phyloP scores from a whole-genome alignment of 257 asterid genomes.

The Solanum piurae region DNA sequence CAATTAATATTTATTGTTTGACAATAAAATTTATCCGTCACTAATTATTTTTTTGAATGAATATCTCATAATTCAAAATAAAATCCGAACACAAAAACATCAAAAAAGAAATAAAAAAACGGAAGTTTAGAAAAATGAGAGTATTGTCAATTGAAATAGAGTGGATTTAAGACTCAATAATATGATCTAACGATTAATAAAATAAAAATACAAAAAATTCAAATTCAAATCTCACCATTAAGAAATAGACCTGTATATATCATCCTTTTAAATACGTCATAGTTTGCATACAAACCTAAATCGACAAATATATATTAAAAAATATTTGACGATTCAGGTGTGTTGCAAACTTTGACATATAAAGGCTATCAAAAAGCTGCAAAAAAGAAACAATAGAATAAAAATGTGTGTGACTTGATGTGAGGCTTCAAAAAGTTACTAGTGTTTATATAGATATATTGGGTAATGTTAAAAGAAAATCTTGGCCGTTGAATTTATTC shows the following conservation, averaged over 20 bases:
- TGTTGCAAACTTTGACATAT: background rate
- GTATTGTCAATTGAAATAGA: background rate
- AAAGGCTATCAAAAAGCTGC: background rate
- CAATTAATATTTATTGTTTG: too few relatives aligned
- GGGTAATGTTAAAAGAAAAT: background rate
- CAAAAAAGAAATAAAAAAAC: too few relatives aligned
- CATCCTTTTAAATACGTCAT: background rate
- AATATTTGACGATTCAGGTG: background rate
- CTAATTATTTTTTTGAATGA: too few relatives aligned
- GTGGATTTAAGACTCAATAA: background rate
- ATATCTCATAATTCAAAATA: background rate
- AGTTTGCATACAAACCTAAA: background rate
- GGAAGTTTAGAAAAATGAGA: background rate
- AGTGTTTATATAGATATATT: background rate
- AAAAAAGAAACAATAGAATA: background rate
- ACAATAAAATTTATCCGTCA: background rate
- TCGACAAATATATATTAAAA: background rate
- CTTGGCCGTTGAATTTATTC: background rate
- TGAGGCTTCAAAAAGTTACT: background rate
- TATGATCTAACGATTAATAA: background rate
- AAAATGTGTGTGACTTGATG: background rate
- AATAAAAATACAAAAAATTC: background rate
- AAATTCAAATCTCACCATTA: background rate
- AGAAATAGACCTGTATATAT: background rate
- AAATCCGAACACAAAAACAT: background rate